Evolutionary conservation across 306 rosid species (phyloP), one percentile per base, ranked within the genome.

Genomic region (Cicer judaicum): DNA sequence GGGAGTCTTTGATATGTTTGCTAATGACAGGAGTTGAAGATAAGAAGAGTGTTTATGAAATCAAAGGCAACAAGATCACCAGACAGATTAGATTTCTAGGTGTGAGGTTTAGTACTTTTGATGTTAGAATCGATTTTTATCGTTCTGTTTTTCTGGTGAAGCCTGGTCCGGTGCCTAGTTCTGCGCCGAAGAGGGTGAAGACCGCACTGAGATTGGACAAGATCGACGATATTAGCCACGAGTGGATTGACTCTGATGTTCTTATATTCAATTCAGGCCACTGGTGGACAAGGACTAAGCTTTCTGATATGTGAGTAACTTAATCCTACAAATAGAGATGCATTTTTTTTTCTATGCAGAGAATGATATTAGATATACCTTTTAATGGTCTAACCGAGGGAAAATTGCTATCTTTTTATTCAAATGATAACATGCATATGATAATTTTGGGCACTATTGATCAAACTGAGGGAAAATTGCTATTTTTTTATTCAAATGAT

Each of bases 1-100:
- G 97, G 99, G 99, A 92, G 82, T 94, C 99, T 55, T 84, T 89
- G 83, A 84, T 91, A 59, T 90, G 97, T 70, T 66, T 94, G 87
- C 86, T 94, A 10, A 86, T 88, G 97, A 84, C 87, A 5, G 99
- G 95, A 34, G 89, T 94, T 76, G 90, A 94, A 64, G 71, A 92
- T 69, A 90, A 85, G 86, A 85, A 49, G 56, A 90, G 88, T 79
- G 96, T 94, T 14, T 88, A 87, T 68, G 97, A 94, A 77, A 78
- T 90, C 76, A 90, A 91, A 60, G 94, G 94, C 75, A 83, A 84
- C 12, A 72, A 77, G 75, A 94, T 94, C 78, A 91, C 87, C 0
- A 91, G 84, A 75, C 82, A 73, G 85, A 91, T 90, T 41, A 78
- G 89, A 77, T 90, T 89, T 81, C 63, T 94, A 68, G 87, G 94